Percentiles rank a stretch among this genome's conserved stretches.
Conservation (phyloP, 768 basidiomycete species). For the Boletus rex-veris region DNA sequence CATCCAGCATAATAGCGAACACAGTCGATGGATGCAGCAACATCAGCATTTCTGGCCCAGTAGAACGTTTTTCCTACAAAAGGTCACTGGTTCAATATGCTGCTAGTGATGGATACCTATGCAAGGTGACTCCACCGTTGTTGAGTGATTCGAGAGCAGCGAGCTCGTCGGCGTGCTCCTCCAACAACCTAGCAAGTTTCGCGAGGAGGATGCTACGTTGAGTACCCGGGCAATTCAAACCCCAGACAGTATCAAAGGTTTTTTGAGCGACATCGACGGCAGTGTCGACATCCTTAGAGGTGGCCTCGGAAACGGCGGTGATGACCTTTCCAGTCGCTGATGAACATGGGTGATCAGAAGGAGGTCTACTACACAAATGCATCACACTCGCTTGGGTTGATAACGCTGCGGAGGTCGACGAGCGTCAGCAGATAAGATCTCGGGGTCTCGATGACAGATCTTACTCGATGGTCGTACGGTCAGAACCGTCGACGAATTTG, state of each 20-base stretch:
- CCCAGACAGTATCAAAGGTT: slow-evolving; percentile 67
- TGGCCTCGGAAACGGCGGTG: slow-evolving; percentile 53
- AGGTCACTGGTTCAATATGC: too few species aligned
- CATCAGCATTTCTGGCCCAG: slow-evolving; percentile 47
- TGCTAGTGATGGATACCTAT: not conserved
- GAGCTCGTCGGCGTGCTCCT: slow-evolving; percentile 57
- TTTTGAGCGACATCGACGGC: slow-evolving; percentile 69
- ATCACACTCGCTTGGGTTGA: slow-evolving; percentile 48
- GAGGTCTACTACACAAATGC: not conserved
- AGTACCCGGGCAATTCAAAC: slow-evolving; percentile 53
- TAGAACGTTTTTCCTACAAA: slow-evolving; percentile 52
- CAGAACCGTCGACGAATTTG: slow-evolving; percentile 57
- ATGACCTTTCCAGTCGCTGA: slow-evolving; percentile 63
- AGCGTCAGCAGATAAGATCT: not conserved
- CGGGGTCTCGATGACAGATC: slow-evolving; percentile 19
- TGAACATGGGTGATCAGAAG: not conserved
- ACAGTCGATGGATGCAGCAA: slow-evolving; percentile 31
- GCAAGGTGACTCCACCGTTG: slow-evolving; percentile 40
- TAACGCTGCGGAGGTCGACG: slow-evolving; percentile 37
- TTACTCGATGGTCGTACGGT: slow-evolving; percentile 63
- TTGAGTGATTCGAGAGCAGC: slow-evolving; percentile 74
- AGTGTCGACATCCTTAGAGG: slow-evolving; percentile 66
- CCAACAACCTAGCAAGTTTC: slow-evolving; percentile 65
- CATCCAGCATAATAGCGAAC: slow-evolving; percentile 87
- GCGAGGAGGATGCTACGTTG: slow-evolving; percentile 53